Evolutionary conservation across 78 protist genomes (phyloP), one percentile per base, ranked within the genome.

Genomic region (Tieghemostelium lacteum): DNA sequence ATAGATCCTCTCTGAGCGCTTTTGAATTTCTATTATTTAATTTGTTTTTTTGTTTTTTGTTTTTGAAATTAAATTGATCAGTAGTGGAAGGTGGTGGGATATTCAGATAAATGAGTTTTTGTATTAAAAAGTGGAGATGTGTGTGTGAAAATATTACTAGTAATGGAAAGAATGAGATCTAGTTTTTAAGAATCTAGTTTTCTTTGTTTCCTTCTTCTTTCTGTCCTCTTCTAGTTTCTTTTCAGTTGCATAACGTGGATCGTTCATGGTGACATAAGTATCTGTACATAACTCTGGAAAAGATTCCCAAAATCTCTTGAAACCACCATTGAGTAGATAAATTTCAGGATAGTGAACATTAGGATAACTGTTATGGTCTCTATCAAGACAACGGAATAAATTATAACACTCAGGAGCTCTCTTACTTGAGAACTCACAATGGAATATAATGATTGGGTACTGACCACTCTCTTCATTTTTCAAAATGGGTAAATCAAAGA

Each of bases 401-500:
- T 71, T 33, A 24, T 69, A 83, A 40, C 88, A 80, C 24, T 80
- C 88, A 24, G 96, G 96, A 16, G 92, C 96, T 67, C 96, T 73
- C 61, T 94, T 73, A 70, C 93, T 77, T 6, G 96, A 94, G 72
- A 94, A 95, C 67, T 95, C 96, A 87, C 96, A 95, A 63, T 95
- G 96, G 57, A 95, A 95, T 20, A 94, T 52, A 60, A 93, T 88
- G 69, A 34, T 36, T 20, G 57, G 62, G 52, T 14, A 14, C n/a
- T 6, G n/a, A 10, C 52, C 52, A 45, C 52, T 45, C 6, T 45
- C 67, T 34, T 29, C 24, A 62, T 33, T 45, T n/a, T 16, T n/a
- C 34, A 49, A 5, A 16, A 5, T 5, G 6, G 5, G 7, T 66
- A 19, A 5, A 8, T 67, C 52, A 50, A 77, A 74, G 40, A 94